Base-by-base conservation (phyloP, 179 eudicot species). In the Patellifolia procumbens region DNA sequence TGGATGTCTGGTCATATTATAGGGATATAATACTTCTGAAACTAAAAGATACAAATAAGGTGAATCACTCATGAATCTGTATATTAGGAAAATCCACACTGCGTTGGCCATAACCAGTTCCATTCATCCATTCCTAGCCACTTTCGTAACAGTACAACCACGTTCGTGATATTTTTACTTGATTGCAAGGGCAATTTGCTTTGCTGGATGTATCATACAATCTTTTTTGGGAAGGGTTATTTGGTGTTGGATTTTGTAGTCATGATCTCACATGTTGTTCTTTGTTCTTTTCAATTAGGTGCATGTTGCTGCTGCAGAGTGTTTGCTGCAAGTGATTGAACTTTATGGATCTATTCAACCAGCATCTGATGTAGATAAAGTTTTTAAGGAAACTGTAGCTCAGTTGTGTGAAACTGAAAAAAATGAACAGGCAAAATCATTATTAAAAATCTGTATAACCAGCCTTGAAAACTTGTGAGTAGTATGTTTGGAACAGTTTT, bases 361-460 rank as follows among this genome's bases (percentile, higher is more conserved):
- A 5, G 76, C 37, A 51, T 83, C 88, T 20, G 39, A 9, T 48
- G 62, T 68, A 64, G 91, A 85, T 73, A 24, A 84, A 53, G 87
- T 52, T 37, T 86, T 92, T 46, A 90, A 84, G 66, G 76, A 76
- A 32, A 89, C 91, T 77, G 87, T 94, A 35, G 80, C 85, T 74
- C 85, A 85, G 46, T 81, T 85, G 49, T 81, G 51, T 39, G 89
- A 88, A 70, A 75, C 87, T 0, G 98, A 94, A 71, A 94, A 89
- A 67, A 94, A 88, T n/a, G 97, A 90, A 65, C 91, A 86, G 77
- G 98, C 98, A 11, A 94, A 92, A 85, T 88, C 91, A 13, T 66
- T 84, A 71, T 72, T 94, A 51, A 92, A 88, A 82, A 88, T 85
- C 66, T 92, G 91, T 75, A 75, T 83, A 29, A 87, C 82, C 81